Base-by-base conservation (phyloP, 495 filamentous ascomycete genomes). In the Hypoxylon crocopeplum region DNA sequence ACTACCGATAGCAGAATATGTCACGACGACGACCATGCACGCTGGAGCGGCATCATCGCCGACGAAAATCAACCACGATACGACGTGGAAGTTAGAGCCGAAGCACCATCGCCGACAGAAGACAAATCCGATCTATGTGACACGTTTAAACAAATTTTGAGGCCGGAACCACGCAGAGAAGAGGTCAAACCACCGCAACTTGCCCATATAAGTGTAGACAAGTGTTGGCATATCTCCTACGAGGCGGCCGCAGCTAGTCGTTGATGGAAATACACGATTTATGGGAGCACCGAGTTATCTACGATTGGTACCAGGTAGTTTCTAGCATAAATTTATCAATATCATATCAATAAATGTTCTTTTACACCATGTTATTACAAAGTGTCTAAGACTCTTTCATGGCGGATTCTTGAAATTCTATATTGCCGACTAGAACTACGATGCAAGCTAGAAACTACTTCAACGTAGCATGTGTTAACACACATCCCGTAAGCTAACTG, bases 221-320 rank as follows among this genome's bases (percentile, higher is more conserved):
- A 12, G 32, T 42, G 20, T 32, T 62, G 32, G 50, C 3, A 27
- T n/a, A 15, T 62, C 11, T 54, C 58, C 1, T 54, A 60, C 17
- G 29, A 48, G 16, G 7, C 42, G 2, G 37, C 57, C 15, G 10
- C 30, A n/a, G n/a, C 8, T 37, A 25, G 12, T 21, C 47, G 17
- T 20, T 57, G 46, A 58, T 30, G n/a, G 3, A 17, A 29, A 29
- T 29, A 29, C 10, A 10, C 7, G 32, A 34, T 10, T 11, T 10
- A 10, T 7, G 5, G n/a, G 7, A 12, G 32, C 5, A 7, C 5
- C 32, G 32, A 11, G 32, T 34, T 29, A 10, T 5, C 25, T 29
- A 5, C 25, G 25, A 29, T 5, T 29, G 25, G 25, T n/a, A n/a
- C n/a, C n/a, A n/a, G n/a, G n/a, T n/a, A n/a, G n/a, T n/a, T n/a